Evolutionary conservation across 139 green algal genomes (phyloP).

Genomic region (Raphidocelis subcapitata): DNA sequence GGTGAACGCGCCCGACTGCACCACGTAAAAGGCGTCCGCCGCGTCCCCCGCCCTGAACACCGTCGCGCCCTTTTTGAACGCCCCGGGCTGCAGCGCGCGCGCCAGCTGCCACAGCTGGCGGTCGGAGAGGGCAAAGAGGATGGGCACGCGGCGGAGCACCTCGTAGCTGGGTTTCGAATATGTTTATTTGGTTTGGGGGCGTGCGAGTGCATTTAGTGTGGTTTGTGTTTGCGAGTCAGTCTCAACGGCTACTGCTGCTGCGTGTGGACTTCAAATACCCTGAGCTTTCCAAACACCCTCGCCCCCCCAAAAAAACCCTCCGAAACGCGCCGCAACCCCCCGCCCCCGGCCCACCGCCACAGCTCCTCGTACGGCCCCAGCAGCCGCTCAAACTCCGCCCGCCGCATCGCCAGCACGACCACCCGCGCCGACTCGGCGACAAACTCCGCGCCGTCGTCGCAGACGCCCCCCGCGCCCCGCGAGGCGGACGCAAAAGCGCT

Average conservation of each 20-base stretch:
- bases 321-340: too few relatives aligned
- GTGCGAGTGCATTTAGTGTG: background rate
- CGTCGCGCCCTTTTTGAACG: constrained; percentile 40
- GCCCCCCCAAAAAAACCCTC: too few relatives aligned
- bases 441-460: too few relatives aligned
- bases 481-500: background rate
- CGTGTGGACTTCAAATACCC: too few relatives aligned
- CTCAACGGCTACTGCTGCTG: too few relatives aligned
- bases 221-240: too few relatives aligned
- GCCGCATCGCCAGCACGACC: constrained; percentile 6
- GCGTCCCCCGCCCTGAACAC: constrained; percentile 67
- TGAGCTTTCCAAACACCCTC: too few relatives aligned
- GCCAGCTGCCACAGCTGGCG: constrained; percentile 80
- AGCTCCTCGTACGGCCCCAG: constrained; percentile 82
- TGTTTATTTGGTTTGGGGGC: too few relatives aligned
- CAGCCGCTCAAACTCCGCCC: constrained; percentile 73
- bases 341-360: constrained; percentile 59
- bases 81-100: constrained; percentile 42
- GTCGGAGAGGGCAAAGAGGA: constrained; percentile 74
- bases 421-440: background rate
- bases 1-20: constrained; percentile 76
- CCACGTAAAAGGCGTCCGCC: constrained; percentile 87
- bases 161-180: background rate
- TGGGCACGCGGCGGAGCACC: constrained; percentile 41
- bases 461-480: constrained; percentile 34